phyloP scores from a whole-genome alignment of 352 stramenopile species.

The Elongisporangium undulatum region DNA sequence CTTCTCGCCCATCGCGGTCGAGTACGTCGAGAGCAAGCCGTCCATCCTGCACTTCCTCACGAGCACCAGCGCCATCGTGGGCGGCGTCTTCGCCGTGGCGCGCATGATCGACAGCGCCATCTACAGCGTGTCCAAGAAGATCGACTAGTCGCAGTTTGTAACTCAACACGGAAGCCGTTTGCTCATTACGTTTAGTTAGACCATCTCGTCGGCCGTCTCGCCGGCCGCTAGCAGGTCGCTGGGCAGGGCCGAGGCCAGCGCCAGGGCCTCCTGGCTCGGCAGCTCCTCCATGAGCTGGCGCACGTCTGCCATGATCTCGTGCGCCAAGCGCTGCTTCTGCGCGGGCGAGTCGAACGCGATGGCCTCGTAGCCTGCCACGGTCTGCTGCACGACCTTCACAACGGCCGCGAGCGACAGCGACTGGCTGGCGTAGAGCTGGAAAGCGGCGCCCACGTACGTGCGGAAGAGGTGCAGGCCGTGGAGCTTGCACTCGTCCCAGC shows the following conservation, averaged over 20 bases:
- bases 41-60: slow-evolving; percentile 85
- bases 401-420: slow-evolving; percentile 49
- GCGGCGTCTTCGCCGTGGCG: slow-evolving; percentile 81
- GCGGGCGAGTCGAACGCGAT: slow-evolving; percentile 57
- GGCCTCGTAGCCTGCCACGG: slow-evolving; percentile 36
- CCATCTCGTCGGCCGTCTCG: slow-evolving; percentile 12
- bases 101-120: slow-evolving; percentile 85
- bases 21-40: slow-evolving; percentile 85
- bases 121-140: slow-evolving; percentile 88
- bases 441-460: slow-evolving; percentile 76
- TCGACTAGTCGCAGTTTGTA: slow-evolving; percentile 46
- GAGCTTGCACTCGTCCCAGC: slow-evolving; percentile 55
- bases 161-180: background rate
- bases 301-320: slow-evolving; percentile 62
- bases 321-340: slow-evolving; percentile 49
- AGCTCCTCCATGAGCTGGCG: slow-evolving; percentile 47
- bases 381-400: slow-evolving; percentile 62
- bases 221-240: slow-evolving; percentile 36
- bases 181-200: background rate
- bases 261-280: slow-evolving; percentile 44
- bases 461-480: slow-evolving; percentile 67
- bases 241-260: slow-evolving; percentile 37
- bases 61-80: slow-evolving; percentile 83
- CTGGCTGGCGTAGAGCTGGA: slow-evolving; percentile 43
- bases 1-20: slow-evolving; percentile 86